Percentiles rank a stretch among this genome's conserved stretches.
Evolutionary conservation across 352 stramenopile genomes (phyloP).

Genomic region (Globisporangium echinulatum): DNA sequence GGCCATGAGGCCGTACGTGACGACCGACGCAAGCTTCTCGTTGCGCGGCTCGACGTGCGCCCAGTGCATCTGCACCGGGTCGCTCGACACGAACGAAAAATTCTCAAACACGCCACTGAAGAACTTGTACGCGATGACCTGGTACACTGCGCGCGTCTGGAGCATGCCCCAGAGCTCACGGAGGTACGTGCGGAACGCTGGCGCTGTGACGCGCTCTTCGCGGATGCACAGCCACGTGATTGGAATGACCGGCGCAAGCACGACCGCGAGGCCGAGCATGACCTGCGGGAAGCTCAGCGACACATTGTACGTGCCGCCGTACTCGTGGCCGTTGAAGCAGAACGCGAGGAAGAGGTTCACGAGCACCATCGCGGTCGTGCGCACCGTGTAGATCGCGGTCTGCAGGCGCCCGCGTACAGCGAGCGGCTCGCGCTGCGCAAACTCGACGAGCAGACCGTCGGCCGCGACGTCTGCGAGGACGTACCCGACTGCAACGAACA

Average conservation of each 20-base stretch:
- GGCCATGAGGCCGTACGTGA: constrained; percentile 25
- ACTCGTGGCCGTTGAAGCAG: constrained; percentile 49
- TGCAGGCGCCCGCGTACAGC: constrained; percentile 33
- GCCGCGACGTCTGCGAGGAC: constrained; percentile 69
- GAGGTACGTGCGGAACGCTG: constrained; percentile 20
- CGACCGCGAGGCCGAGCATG: constrained; percentile 1
- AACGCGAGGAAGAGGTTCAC: constrained; percentile 33
- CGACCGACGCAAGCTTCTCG: constrained; percentile 23
- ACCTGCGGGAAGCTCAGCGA: constrained; percentile 43
- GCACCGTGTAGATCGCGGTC: constrained; percentile 38
- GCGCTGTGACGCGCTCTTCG: constrained; percentile 18
- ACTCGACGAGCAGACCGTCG: constrained; percentile 30
- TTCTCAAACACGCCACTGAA: constrained; percentile 36
- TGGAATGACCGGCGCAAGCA: constrained; percentile 9
- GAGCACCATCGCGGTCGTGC: constrained; percentile 29
- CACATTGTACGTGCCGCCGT: constrained; percentile 48
- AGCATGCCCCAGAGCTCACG: constrained; percentile 25
- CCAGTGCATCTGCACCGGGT: constrained; percentile 30
- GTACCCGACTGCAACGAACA: constrained; percentile 66
- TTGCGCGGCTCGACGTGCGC: constrained; percentile 29
- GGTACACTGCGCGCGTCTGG: constrained; percentile 39
- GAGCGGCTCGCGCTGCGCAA: constrained; percentile 36
- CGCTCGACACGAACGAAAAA: constrained; percentile 25
- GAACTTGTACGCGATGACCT: constrained; percentile 50
- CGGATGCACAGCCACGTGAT: constrained; percentile 25